Evolutionary conservation across 805 yeast species (phyloP), one percentile per base, ranked within the genome.

Genomic region (Alloascoidea africana): DNA sequence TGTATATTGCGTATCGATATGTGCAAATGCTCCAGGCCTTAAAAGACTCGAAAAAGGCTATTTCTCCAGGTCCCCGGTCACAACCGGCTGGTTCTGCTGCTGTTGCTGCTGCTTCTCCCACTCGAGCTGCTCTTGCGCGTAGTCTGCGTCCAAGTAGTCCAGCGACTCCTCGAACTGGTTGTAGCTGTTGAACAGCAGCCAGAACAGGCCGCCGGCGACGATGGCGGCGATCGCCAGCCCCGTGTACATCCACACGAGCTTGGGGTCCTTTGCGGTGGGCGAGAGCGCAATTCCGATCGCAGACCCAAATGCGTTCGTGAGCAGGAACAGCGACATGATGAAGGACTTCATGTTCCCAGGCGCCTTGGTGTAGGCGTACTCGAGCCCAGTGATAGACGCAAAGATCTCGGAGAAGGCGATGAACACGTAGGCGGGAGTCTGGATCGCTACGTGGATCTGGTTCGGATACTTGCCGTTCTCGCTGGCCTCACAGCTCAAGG

Each of bases 151-250:
- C 47, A 76, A 58, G 23, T 56, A 59, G 53, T 74, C 75, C 58
- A 70, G 60, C 44, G 62, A 70, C 42, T 73, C 80, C 55, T 75
- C 83, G 40, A 57, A 59, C 17, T 57, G 53, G 50, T 76, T 75
- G 55, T 68, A 71, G 43, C 62, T 64, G 18, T 58, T 56, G 72
- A 73, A 78, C 38, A 60, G 46, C 44, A 71, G 32, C 77, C 77
- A 76, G 73, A 81, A 81, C 18, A 62, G 27, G 39, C 65, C 42
- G 16, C 87, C 89, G 27, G 73, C 69, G 41, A 73, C 45, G 47
- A 73, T 59, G 46, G 81, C 61, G 2, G 62, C 66, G 27, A 51
- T 51, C 3, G 64, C 60, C 39, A 59, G 46, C 35, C 56, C 67
- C 15, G 55, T 60, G 42, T 61, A 63, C 16, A 66, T 65, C 56